Conservation (phyloP, 805 yeast species). For the Kurtzmaniella fragi region DNA sequence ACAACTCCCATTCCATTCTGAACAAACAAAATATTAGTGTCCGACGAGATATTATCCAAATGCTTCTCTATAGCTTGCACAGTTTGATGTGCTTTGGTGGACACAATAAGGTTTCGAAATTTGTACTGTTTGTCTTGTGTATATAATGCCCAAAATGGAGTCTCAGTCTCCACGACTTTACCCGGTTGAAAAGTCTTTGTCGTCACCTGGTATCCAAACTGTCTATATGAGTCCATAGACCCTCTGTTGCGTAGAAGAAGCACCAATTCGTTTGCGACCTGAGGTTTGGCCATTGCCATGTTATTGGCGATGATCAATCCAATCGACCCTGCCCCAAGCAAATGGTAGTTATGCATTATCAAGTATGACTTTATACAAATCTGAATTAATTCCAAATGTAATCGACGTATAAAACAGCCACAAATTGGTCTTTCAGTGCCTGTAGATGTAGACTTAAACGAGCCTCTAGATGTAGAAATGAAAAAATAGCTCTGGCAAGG, state of each 20-base stretch:
- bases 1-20: slow-evolving; percentile 84
- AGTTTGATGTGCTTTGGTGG: slow-evolving; percentile 81
- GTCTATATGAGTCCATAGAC: too few relatives aligned
- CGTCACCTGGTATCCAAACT: too few relatives aligned
- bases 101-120: slow-evolving; percentile 49
- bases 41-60: slow-evolving; percentile 39
- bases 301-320: slow-evolving; percentile 46
- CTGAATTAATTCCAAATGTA: too few relatives aligned
- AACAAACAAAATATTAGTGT: slow-evolving; percentile 59
- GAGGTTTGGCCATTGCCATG: slow-evolving; percentile 36
- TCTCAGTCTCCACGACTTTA: slow-evolving; percentile 5
- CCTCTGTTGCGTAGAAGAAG: not conserved
- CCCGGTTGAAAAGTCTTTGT: too few relatives aligned
- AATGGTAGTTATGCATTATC: slow-evolving; percentile 10
- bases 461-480: too few relatives aligned
- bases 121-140: not conserved
- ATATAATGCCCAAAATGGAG: slow-evolving; percentile 14
- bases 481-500: too few relatives aligned
- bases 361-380: too few relatives aligned
- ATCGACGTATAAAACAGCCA: too few relatives aligned
- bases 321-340: slow-evolving; percentile 52
- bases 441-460: too few relatives aligned
- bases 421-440: too few relatives aligned
- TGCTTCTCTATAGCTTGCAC: slow-evolving; percentile 55
- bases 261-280: slow-evolving; percentile 19